A percentile compares a stretch with the other conserved stretches of the same genome.
Evolutionary conservation across 1,139 yeast genomes (phyloP).

Genomic region (Hemisphaericaspora lyxosophila): DNA sequence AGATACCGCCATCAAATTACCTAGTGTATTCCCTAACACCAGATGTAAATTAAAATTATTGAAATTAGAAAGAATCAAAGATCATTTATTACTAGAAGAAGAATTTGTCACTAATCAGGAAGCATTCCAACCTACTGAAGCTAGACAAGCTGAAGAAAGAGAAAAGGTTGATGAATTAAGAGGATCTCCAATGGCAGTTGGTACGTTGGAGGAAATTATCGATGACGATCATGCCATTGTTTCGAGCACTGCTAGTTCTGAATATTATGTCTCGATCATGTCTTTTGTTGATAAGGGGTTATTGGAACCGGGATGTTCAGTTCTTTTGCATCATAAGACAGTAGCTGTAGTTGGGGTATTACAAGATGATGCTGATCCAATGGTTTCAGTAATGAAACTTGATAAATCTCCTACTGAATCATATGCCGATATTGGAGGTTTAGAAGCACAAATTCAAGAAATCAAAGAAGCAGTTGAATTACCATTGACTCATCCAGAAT

Average conservation of each 20-base stretch:
- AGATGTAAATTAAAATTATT: slow-evolving; percentile 88
- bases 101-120: slow-evolving; percentile 96
- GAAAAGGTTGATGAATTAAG: slow-evolving; percentile 93
- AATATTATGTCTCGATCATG: slow-evolving; percentile 91
- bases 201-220: slow-evolving; percentile 93
- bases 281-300: slow-evolving; percentile 98
- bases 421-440: slow-evolving; percentile 96
- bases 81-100: slow-evolving; percentile 90
- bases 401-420: slow-evolving; percentile 97
- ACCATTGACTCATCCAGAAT: slow-evolving; percentile 95
- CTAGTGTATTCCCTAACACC: slow-evolving; percentile 86
- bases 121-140: slow-evolving; percentile 92
- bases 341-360: slow-evolving; percentile 90
- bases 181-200: slow-evolving; percentile 96
- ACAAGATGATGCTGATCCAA: slow-evolving; percentile 97
- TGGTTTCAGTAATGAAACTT: slow-evolving; percentile 96
- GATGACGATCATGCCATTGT: slow-evolving; percentile 99
- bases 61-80: slow-evolving; percentile 95
- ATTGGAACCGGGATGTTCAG: slow-evolving; percentile 98
- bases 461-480: slow-evolving; percentile 97
- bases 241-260: slow-evolving; percentile 93
- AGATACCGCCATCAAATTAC: slow-evolving; percentile 83
- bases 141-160: slow-evolving; percentile 93
- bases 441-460: slow-evolving; percentile 94
- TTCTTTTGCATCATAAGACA: slow-evolving; percentile 89